Evolutionary conservation across 768 basidiomycete species (phyloP).

Genomic region (Kwoniella heveanensis): DNA sequence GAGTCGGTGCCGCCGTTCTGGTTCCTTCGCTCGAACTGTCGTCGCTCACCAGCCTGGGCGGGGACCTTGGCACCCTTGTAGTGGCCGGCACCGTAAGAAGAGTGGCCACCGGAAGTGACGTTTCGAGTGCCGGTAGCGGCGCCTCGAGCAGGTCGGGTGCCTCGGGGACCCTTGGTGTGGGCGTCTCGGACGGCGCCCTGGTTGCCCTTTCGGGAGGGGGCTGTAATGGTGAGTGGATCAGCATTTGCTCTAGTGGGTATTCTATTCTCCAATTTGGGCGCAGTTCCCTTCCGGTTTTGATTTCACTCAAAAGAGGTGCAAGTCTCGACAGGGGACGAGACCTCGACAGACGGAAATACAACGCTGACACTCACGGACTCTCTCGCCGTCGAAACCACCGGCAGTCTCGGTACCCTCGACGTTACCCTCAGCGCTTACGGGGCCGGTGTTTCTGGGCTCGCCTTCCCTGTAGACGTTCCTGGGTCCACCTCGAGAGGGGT

Average conservation of each 20-base stretch:
- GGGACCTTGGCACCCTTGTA: slow-evolving; percentile 54
- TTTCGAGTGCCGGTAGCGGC: slow-evolving; percentile 54
- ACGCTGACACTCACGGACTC: slow-evolving; percentile 40
- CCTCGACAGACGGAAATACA: too few species aligned
- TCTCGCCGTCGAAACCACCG: slow-evolving; percentile 55
- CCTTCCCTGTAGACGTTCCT: slow-evolving; percentile 39
- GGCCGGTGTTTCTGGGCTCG: slow-evolving; percentile 39
- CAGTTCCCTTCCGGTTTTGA: too few species aligned
- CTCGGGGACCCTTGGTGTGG: slow-evolving; percentile 54
- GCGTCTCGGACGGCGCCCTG: slow-evolving; percentile 42
- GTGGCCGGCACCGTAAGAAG: slow-evolving; percentile 60
- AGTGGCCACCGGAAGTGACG: slow-evolving; percentile 56
- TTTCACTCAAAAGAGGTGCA: too few species aligned
- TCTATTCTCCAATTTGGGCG: too few species aligned
- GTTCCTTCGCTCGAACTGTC: slow-evolving; percentile 69
- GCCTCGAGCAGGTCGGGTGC: slow-evolving; percentile 59
- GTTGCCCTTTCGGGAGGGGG: slow-evolving; percentile 36
- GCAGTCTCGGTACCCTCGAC: slow-evolving; percentile 47
- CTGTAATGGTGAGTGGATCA: slow-evolving; percentile 19
- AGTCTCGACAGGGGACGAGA: too few species aligned
- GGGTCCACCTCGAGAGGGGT: slow-evolving; percentile 49
- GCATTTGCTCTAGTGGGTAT: too few species aligned
- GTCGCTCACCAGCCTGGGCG: slow-evolving; percentile 64
- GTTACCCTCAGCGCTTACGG: slow-evolving; percentile 30
- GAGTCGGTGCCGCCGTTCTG: slow-evolving; percentile 65